A percentile compares a stretch with the other conserved stretches of the same genome.
phyloP scores from a whole-genome alignment of 129 eudicot species.

The Flaveria ramosissima region DNA sequence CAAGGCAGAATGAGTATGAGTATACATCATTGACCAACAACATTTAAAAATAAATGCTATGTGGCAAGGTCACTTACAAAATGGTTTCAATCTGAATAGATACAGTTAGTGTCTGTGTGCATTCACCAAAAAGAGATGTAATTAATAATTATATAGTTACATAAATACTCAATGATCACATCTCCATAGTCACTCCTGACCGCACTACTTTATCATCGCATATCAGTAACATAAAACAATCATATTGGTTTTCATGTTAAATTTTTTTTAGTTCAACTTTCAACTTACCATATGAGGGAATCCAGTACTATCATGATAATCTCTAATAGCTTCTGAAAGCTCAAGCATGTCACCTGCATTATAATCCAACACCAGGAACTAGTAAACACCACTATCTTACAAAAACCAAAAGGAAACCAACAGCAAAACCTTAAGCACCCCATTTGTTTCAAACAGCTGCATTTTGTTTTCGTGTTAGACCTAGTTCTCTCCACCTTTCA shows the following conservation, averaged over 20 bases:
- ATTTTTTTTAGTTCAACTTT: constrained; percentile 10
- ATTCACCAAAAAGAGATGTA: constrained; percentile 20
- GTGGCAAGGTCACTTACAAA: not conserved
- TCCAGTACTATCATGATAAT: constrained; percentile 83
- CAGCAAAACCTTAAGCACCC: constrained; percentile 1
- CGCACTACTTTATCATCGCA: constrained; percentile 11
- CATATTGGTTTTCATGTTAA: not conserved
- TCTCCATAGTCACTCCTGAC: constrained; percentile 20
- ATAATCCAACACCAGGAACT: constrained; percentile 5
- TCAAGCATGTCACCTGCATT: constrained; percentile 90
- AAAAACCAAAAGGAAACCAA: not conserved
- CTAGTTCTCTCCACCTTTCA: not conserved
- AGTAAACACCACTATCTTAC: not conserved
- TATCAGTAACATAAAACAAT: not conserved
- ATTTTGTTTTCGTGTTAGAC: constrained; percentile 11
- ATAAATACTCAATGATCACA: constrained; percentile 14
- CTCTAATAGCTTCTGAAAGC: constrained; percentile 95
- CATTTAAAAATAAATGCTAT: not conserved
- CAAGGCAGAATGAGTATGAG: constrained; percentile 1
- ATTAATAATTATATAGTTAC: not conserved
- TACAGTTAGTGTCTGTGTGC: constrained; percentile 10
- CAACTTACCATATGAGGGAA: constrained; percentile 78
- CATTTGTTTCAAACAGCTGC: constrained; percentile 19
- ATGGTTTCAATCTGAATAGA: constrained; percentile 13
- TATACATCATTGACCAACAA: not conserved